Evolutionary conservation across 2,329 filamentous ascomycete genomes (phyloP), one percentile per base, ranked within the genome.

Genomic region (Calonectria pauciramosa): DNA sequence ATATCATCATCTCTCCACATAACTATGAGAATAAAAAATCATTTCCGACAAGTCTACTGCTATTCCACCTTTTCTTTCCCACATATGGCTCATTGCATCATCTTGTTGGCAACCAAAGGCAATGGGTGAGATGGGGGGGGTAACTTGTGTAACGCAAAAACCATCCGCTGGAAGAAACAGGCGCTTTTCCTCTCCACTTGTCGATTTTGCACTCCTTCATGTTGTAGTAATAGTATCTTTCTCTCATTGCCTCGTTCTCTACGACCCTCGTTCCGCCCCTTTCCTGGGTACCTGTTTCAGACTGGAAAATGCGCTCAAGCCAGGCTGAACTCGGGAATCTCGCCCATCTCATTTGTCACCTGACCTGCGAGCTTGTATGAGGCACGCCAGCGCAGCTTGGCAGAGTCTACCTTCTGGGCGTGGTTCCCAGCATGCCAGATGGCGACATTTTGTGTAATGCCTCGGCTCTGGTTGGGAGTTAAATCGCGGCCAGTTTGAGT

Each of bases 361-460:
- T 93, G 91, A 3, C 86, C 89, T 4, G 91, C 94, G 16, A 97
- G 84, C 81, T 91, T 92, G 86, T 98, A 99, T 7, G 93, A 92
- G 32, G 95, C 92, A 80, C 95, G 95, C 95, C 96, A 99, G 76
- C 97, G 90, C 86, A 99, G 91, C 87, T 97, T 98, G 75, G 97
- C 93, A n/a, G 89, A 90, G 71, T 92, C 92, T 1, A 97, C 97
- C 82, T 94, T 94, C 54, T 91, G 85, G 30, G 78, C 89, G 76
- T 86, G 87, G 80, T 95, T 92, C 1, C 95, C 93, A 1, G 95
- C 93, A 79, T 95, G 92, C 86, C 87, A 91, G 32, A 99, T 88
- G 60, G 93, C 88, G 76, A 98, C 95, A 23, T 92, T 90, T 85
- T 99, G 97, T 44, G 92, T 94, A 68, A 99, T 93, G 34, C 96